phyloP scores from a whole-genome alignment of 495 filamentous ascomycete genomes.

The Aspergillus hancockii region DNA sequence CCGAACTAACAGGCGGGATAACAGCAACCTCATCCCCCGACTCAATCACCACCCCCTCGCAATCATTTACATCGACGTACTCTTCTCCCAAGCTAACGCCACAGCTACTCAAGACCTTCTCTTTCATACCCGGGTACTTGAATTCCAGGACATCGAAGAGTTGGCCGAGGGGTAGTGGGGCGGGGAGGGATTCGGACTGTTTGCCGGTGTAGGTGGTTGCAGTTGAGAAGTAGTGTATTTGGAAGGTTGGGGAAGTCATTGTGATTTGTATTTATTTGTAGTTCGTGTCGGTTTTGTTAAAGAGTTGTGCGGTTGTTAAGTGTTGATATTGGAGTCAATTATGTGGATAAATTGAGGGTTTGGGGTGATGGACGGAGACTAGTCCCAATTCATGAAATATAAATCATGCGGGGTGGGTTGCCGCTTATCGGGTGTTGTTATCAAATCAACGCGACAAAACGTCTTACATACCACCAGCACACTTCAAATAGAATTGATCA shows the following conservation, averaged over 20 bases:
- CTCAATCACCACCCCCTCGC: conserved; percentile 50
- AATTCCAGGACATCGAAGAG: conserved; percentile 75
- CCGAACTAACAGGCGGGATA: conserved; percentile 90
- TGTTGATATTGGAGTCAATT: not conserved
- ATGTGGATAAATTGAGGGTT: not conserved
- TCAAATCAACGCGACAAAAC: not conserved
- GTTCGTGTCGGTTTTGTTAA: too few relatives aligned
- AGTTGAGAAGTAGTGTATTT: conserved; percentile 84
- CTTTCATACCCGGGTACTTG: conserved; percentile 75
- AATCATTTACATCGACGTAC: conserved; percentile 72
- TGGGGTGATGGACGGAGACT: not conserved
- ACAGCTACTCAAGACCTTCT: conserved; percentile 71
- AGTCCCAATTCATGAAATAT: not conserved
- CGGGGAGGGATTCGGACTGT: conserved; percentile 67
- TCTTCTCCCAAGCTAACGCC: conserved; percentile 84
- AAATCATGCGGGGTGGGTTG: not conserved
- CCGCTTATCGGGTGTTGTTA: not conserved
- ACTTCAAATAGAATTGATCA: not conserved
- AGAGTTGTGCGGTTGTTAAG: too few relatives aligned
- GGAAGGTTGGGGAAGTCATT: conserved; percentile 49
- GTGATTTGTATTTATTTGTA: too few relatives aligned
- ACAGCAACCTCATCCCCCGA: conserved; percentile 89
- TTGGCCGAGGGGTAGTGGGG: conserved; percentile 65
- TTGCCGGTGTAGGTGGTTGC: conserved; percentile 73
- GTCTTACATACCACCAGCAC: not conserved